Percentiles rank a stretch among this genome's conserved stretches.
These are phyloP conservation scores for Paecilomyces variotii DNA, from an alignment of 2,329 filamentous ascomycete genomes.

Conservation along the genomic window DNA sequence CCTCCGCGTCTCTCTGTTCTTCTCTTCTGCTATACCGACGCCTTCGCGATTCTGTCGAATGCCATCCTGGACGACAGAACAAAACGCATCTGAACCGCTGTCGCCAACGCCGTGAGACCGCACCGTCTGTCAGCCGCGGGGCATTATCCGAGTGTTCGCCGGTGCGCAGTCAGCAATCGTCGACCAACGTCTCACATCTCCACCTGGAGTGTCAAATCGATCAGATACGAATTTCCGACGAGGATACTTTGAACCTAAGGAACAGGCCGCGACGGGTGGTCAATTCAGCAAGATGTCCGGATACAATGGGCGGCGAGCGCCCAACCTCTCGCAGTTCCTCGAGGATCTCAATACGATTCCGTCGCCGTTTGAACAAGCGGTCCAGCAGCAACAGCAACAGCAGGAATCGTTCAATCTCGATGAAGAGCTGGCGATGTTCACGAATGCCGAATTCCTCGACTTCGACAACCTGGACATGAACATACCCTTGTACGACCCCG, in stretches of 20 bases:
- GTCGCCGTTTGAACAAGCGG: constrained; percentile 55
- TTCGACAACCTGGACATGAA: constrained; percentile 49
- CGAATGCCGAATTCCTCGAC: constrained; percentile 75
- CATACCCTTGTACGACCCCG: constrained; percentile 20
- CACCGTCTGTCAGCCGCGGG: background rate
- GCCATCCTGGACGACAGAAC: background rate
- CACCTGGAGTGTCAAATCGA: constrained; percentile 1
- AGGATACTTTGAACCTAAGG: background rate
- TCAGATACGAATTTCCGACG: background rate
- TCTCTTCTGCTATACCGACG: constrained; percentile 2
- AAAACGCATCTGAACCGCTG: background rate
- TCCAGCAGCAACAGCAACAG: constrained; percentile 49
- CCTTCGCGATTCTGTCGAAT: background rate
- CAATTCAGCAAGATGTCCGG: constrained; percentile 51
- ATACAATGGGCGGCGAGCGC: constrained; percentile 67
- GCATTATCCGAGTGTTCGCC: background rate
- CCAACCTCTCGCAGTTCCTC: constrained; percentile 85
- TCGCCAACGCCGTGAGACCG: background rate
- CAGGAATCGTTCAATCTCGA: constrained; percentile 58
- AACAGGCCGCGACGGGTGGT: background rate
- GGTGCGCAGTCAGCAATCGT: background rate
- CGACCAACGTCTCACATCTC: background rate
- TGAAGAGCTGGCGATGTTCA: constrained; percentile 69
- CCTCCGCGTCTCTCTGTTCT: constrained; percentile 1
- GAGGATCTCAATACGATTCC: constrained; percentile 71